These are phyloP conservation scores for Arachnopeziza araneosa DNA, from an alignment of 2,329 filamentous ascomycete species.

Conservation along the genomic window DNA sequence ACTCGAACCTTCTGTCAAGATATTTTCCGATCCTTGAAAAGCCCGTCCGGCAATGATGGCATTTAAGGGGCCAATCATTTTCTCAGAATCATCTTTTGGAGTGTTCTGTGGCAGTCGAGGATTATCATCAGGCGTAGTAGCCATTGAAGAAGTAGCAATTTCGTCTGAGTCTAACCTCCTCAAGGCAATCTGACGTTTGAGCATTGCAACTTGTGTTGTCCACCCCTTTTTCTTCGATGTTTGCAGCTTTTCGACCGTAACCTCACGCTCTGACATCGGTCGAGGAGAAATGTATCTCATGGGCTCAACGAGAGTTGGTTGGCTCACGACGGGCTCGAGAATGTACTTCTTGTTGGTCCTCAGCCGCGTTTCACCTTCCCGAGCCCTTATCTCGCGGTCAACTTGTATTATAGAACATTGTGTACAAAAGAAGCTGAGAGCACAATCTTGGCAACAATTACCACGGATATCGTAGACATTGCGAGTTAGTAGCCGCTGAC, in stretches of 20 bases:
- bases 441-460: constrained; percentile 30
- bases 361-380: constrained; percentile 32
- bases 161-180: not conserved
- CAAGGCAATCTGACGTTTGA: not conserved
- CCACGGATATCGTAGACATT: constrained; percentile 39
- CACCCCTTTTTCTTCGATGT: not conserved
- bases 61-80: no score
- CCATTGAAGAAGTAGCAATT: not conserved
- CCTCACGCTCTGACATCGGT: not conserved
- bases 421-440: constrained; percentile 35
- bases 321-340: not conserved
- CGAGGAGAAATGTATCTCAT: constrained; percentile 20
- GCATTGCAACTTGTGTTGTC: not conserved
- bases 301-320: constrained; percentile 9
- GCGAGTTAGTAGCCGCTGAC: constrained; percentile 33
- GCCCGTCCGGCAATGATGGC: no score
- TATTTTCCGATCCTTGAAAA: no score
- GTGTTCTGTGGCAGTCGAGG: not conserved
- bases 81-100: no score
- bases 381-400: constrained; percentile 38
- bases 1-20: no score
- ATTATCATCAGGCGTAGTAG: not conserved
- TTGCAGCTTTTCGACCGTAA: not conserved
- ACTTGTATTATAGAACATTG: constrained; percentile 38
- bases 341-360: constrained; percentile 6